Evolutionary conservation across 805 yeast genomes (phyloP).

Genomic region (Cyberlindnera maritima): DNA sequence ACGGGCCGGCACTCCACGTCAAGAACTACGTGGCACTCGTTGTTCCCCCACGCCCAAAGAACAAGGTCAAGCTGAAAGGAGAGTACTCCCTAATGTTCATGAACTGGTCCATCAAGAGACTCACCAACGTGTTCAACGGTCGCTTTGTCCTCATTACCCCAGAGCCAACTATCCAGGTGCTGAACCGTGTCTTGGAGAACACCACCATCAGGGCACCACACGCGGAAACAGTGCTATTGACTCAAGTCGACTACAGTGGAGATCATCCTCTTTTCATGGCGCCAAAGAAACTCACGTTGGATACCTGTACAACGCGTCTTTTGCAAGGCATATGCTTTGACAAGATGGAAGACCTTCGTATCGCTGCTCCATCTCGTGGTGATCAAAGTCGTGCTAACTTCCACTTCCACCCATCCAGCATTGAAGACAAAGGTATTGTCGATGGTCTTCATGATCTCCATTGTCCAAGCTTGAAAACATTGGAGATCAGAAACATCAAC

Average conservation of each 20-base stretch:
- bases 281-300: constrained; percentile 1
- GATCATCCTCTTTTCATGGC: constrained; percentile 1
- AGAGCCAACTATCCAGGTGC: constrained; percentile 5
- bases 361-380: constrained; percentile 5
- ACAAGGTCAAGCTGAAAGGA: not conserved
- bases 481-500: constrained; percentile 3
- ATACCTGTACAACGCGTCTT: constrained; percentile 1
- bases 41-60: not conserved
- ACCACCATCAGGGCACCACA: constrained; percentile 7
- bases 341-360: constrained; percentile 2
- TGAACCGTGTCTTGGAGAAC: constrained; percentile 4
- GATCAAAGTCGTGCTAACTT: not conserved
- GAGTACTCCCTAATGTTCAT: constrained; percentile 1
- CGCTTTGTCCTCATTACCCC: constrained; percentile 9
- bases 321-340: constrained; percentile 2
- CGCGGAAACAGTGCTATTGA: not conserved
- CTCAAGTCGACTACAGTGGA: constrained; percentile 2
- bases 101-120: constrained; percentile 4
- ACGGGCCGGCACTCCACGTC: not conserved
- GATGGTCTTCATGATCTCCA: constrained; percentile 1
- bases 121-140: constrained; percentile 2
- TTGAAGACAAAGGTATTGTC: not conserved
- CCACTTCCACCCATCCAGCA: constrained; percentile 1
- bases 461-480: constrained; percentile 2
- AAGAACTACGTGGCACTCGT: constrained; percentile 5